These are phyloP conservation scores for Leccinum rimulosum DNA, from an alignment of 768 basidiomycete species.

Conservation along the genomic window DNA sequence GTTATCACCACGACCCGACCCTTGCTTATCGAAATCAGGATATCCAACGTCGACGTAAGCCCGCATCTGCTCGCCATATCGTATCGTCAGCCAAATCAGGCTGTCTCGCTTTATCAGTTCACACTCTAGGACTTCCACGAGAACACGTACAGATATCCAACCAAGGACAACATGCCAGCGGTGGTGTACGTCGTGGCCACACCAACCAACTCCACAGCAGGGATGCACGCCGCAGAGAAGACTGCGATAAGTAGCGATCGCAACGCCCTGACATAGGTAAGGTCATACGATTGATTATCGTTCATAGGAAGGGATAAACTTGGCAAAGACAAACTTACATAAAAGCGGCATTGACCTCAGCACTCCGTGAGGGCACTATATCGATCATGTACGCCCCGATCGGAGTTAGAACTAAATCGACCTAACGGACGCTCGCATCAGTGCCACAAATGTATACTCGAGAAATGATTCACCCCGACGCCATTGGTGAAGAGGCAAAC, in stretches of 20 bases:
- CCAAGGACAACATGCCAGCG: constrained; percentile 44
- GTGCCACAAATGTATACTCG: neutral
- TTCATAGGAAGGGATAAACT: constrained; percentile 18
- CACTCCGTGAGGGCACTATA: constrained; percentile 56
- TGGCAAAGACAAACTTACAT: constrained; percentile 34
- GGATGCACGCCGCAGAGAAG: constrained; percentile 17
- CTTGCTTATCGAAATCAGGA: constrained; percentile 29
- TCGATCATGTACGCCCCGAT: constrained; percentile 59
- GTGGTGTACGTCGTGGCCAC: constrained; percentile 48
- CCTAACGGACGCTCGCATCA: constrained; percentile 33
- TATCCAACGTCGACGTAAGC: constrained; percentile 57
- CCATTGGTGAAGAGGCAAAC: constrained; percentile 62
- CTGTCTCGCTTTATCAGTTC: constrained; percentile 31
- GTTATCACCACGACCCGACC: neutral
- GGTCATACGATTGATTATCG: neutral
- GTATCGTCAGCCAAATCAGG: constrained; percentile 49
- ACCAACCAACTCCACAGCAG: constrained; percentile 52
- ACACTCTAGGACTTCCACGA: neutral
- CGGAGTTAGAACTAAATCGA: constrained; percentile 56
- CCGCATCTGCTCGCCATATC: constrained; percentile 56
- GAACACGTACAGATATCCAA: constrained; percentile 52
- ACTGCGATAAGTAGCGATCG: constrained; percentile 22
- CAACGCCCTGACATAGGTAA: constrained; percentile 11
- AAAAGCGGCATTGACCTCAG: constrained; percentile 57
- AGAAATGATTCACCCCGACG: constrained; percentile 48